Evolutionary conservation across 2,329 filamentous ascomycete species (phyloP).

Genomic region (Truncatella angustata): DNA sequence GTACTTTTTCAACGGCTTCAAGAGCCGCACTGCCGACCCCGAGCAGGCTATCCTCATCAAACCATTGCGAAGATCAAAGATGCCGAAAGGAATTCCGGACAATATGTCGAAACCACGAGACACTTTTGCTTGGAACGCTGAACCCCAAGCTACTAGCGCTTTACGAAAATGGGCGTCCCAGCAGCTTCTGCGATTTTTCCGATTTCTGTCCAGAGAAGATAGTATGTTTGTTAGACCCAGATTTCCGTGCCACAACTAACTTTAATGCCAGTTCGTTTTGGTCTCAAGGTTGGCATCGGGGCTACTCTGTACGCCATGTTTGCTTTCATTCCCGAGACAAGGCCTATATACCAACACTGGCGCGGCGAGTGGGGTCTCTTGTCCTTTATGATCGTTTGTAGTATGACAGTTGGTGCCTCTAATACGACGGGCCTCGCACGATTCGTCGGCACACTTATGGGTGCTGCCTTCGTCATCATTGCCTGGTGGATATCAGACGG

Average conservation of each 20-base stretch:
- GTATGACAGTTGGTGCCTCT: constrained; percentile 94
- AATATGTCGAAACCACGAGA: constrained; percentile 51
- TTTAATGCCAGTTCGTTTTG: constrained; percentile 58
- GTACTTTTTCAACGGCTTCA: constrained; percentile 27
- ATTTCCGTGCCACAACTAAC: constrained; percentile 18
- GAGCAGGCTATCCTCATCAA: constrained; percentile 45
- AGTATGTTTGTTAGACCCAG: constrained; percentile 31
- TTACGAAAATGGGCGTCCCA: constrained; percentile 45
- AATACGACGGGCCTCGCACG: constrained; percentile 89
- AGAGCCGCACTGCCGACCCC: constrained; percentile 31
- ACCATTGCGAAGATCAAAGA: constrained; percentile 50
- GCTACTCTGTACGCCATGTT: constrained; percentile 87
- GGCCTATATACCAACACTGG: constrained; percentile 82
- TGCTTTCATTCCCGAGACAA: constrained; percentile 76
- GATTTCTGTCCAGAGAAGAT: constrained; percentile 53
- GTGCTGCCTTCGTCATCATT: constrained; percentile 70
- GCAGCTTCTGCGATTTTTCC: constrained; percentile 40
- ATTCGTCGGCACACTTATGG: constrained; percentile 82
- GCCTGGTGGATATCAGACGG: constrained; percentile 77
- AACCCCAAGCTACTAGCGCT: constrained; percentile 38
- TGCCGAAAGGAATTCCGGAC: constrained; percentile 56
- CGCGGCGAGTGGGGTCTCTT: constrained; percentile 94
- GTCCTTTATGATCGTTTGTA: constrained; percentile 97
- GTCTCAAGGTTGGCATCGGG: constrained; percentile 89
- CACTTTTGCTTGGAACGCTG: constrained; percentile 56